These are phyloP conservation scores for Prunus salicina DNA, from an alignment of 306 rosid species.

Conservation along the genomic window DNA sequence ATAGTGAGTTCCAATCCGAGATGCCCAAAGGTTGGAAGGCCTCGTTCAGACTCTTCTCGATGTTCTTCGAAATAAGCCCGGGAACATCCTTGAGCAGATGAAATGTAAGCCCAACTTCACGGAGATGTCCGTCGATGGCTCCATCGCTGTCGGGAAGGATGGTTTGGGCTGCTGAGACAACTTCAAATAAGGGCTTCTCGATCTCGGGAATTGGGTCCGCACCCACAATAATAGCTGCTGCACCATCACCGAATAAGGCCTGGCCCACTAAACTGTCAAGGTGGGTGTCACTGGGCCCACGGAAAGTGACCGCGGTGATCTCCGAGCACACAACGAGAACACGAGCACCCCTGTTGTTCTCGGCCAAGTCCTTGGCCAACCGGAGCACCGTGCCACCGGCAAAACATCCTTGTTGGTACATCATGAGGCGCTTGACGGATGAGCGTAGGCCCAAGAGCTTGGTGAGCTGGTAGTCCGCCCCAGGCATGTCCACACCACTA, in stretches of 20 bases:
- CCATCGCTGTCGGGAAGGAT: conserved; percentile 70
- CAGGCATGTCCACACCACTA: conserved; percentile 82
- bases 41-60: conserved; percentile 43
- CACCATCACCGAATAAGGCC: conserved; percentile 55
- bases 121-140: conserved; percentile 52
- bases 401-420: conserved; percentile 67
- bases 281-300: conserved; percentile 47
- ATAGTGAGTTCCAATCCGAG: conserved; percentile 53
- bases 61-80: conserved; percentile 46
- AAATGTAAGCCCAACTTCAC: conserved; percentile 65
- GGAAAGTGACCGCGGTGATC: conserved; percentile 51
- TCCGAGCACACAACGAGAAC: conserved; percentile 57
- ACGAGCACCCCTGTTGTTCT: conserved; percentile 52
- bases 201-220: conserved; percentile 48
- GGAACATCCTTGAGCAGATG: conserved; percentile 60
- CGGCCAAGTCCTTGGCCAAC: conserved; percentile 53
- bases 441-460: conserved; percentile 69
- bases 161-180: conserved; percentile 60
- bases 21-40: conserved; percentile 52
- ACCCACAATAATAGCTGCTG: conserved; percentile 52
- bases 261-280: conserved; percentile 65
- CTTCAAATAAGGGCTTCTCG: conserved; percentile 53
- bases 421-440: conserved; percentile 64
- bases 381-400: conserved; percentile 62
- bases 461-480: conserved; percentile 65